These are phyloP conservation scores for Nosema granulosis DNA, from an alignment of 371 early-diverging fungal genomes.

Conservation along the genomic window DNA sequence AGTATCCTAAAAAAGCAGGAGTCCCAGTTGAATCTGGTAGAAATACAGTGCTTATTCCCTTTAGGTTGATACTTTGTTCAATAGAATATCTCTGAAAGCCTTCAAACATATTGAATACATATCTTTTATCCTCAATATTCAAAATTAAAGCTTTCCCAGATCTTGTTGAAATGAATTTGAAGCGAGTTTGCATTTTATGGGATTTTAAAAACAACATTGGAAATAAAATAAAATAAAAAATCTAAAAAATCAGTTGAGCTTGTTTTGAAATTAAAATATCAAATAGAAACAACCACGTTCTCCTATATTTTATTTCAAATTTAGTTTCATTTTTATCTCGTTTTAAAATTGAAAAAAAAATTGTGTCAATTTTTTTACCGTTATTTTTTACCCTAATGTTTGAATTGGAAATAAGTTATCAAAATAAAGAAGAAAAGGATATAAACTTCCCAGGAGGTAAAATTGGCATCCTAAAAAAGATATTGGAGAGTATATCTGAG, in stretches of 20 bases:
- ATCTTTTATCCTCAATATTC: slow-evolving; percentile 36
- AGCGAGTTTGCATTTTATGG: slow-evolving; percentile 1
- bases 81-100: slow-evolving; percentile 64
- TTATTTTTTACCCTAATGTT: no score
- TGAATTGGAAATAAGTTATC: slow-evolving; percentile 11
- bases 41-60: slow-evolving; percentile 45
- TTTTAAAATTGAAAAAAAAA: no score
- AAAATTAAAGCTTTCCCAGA: slow-evolving; percentile 54
- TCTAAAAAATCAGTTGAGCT: no score
- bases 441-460: slow-evolving; percentile 16
- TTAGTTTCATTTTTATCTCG: no score
- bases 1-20: slow-evolving; percentile 53
- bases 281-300: no score
- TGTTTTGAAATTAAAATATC: no score
- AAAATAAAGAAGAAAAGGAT: neutral
- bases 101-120: slow-evolving; percentile 61
- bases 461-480: slow-evolving; percentile 46
- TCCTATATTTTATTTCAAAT: no score
- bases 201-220: neutral
- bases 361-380: no score
- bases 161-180: slow-evolving; percentile 42
- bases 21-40: slow-evolving; percentile 22
- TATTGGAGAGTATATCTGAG: slow-evolving; percentile 63
- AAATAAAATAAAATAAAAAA: no score
- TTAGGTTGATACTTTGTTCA: slow-evolving; percentile 33